Evolutionary conservation across 2,329 filamentous ascomycete species (phyloP), one percentile per base, ranked within the genome.

Genomic region (Juglanconis sp.): DNA sequence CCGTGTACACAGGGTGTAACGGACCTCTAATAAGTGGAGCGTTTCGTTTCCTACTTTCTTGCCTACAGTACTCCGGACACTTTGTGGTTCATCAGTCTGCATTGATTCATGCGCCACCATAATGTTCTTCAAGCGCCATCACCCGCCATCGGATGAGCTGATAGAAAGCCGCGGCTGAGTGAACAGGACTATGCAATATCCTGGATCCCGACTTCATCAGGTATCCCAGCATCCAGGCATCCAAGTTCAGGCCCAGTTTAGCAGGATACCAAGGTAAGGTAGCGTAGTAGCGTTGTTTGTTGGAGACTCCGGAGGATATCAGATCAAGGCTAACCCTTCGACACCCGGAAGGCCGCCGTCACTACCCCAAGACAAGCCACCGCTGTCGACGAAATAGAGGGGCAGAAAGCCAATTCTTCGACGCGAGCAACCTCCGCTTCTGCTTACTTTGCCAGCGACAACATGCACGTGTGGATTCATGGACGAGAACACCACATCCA

Each of bases 281-380:
- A 38, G 35, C 11, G 35, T 38, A 11, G 35, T 11, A 38, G 35
- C 35, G 35, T 38, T 7, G 11, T 38, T 38, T 7, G 11, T 38
- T 38, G 35, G 35, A 38, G 35, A 38, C 35, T 38, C 11, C 35
- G 35, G 35, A 50, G 34, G 40, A 58, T 47, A 54, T 54, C 34
- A 46, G 48, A 48, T 46, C 55, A 51, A 53, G 51, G 34, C 51
- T 56, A 52, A 59, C 53, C 52, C 60, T 56, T 56, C 60, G 53
- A 17, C 47, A 36, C 13, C 56, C 57, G 60, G 60, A 56, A 56
- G 51, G 48, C 49, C 42, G 34, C 38, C 47, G 56, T 46, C 34
- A 15, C 24, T 48, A 50, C 56, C 44, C 56, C 48, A 59, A 38
- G 46, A 56, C 57, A 56, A 62, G 60, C 49, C 60, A 62, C 51